Evolutionary conservation across 2,329 filamentous ascomycete genomes (phyloP).

Genomic region (Bipolaris cookei): DNA sequence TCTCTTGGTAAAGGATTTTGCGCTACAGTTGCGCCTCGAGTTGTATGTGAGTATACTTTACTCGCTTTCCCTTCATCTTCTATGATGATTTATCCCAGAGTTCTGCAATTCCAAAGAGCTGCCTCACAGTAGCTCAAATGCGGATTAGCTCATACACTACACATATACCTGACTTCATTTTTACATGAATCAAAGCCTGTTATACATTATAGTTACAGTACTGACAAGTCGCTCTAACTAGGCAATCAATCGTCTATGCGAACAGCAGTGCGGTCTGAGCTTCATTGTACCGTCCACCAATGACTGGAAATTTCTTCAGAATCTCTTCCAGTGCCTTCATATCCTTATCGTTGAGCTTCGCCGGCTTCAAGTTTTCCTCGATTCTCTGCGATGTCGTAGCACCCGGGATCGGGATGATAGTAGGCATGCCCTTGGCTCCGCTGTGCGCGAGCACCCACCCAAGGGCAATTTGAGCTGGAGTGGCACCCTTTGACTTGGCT

Average conservation of each 20-base stretch:
- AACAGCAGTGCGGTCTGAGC: constrained; percentile 15
- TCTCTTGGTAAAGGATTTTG: background rate
- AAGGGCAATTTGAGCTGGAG: constrained; percentile 69
- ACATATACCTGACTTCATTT: constrained; percentile 49
- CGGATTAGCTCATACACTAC: constrained; percentile 56
- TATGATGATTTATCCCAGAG: constrained; percentile 54
- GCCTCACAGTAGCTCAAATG: constrained; percentile 47
- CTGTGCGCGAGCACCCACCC: constrained; percentile 65
- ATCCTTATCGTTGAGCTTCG: constrained; percentile 55
- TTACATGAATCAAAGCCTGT: background rate
- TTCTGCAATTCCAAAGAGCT: constrained; percentile 60
- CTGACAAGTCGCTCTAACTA: constrained; percentile 20
- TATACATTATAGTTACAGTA: constrained; percentile 8
- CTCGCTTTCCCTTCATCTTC: background rate
- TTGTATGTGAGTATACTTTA: background rate
- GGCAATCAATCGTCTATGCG: constrained; percentile 8
- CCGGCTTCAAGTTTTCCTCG: constrained; percentile 67
- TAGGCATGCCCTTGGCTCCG: constrained; percentile 60
- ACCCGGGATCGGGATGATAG: constrained; percentile 71
- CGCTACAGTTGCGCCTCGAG: background rate
- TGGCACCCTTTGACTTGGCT: constrained; percentile 65
- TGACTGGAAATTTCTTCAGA: constrained; percentile 54
- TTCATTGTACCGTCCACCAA: constrained; percentile 51
- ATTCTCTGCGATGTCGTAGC: constrained; percentile 64
- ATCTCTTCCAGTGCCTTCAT: constrained; percentile 60